Evolutionary conservation across 495 filamentous ascomycete species (phyloP).

Genomic region (Staphylotrichum longicolle): DNA sequence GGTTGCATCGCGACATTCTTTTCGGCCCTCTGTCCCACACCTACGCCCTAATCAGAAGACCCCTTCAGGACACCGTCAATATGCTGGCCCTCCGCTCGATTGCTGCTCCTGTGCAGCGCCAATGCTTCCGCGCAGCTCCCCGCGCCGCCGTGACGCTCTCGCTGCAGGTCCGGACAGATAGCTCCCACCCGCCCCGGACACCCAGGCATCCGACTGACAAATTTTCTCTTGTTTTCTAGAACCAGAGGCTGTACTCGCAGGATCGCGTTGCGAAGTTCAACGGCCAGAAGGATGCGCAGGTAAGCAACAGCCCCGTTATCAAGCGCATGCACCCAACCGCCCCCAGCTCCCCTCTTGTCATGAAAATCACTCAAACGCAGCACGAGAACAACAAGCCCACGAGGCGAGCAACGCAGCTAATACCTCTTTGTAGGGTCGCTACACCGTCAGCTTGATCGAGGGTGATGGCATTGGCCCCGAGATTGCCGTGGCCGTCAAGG

Average conservation of each 20-base stretch:
- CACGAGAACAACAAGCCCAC: conserved; percentile 5
- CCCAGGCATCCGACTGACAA: conserved; percentile 18
- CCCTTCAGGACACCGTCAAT: conserved; percentile 24
- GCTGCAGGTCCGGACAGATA: conserved; percentile 40
- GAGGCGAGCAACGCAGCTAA: conserved; percentile 19
- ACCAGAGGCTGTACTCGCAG: conserved; percentile 48
- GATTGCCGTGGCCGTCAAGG: conserved; percentile 94
- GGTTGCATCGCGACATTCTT: conserved; percentile 1
- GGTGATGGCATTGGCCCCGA: conserved; percentile 98
- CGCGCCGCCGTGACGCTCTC: conserved; percentile 46
- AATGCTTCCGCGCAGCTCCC: conserved; percentile 47
- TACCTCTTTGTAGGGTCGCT: conserved; percentile 69
- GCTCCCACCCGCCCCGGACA: background rate
- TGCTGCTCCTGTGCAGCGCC: conserved; percentile 52
- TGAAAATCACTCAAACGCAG: conserved; percentile 48
- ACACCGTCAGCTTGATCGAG: conserved; percentile 94
- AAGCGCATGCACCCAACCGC: conserved; percentile 11
- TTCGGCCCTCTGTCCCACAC: background rate
- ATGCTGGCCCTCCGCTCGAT: conserved; percentile 54
- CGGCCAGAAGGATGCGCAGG: conserved; percentile 82
- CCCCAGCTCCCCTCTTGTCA: conserved; percentile 19
- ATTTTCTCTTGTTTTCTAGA: conserved; percentile 34
- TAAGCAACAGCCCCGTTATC: conserved; percentile 47
- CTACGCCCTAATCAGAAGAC: background rate
- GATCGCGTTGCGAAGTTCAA: conserved; percentile 90